Conservation (phyloP, 257 asterid genomes). For the Solanum okadae region DNA sequence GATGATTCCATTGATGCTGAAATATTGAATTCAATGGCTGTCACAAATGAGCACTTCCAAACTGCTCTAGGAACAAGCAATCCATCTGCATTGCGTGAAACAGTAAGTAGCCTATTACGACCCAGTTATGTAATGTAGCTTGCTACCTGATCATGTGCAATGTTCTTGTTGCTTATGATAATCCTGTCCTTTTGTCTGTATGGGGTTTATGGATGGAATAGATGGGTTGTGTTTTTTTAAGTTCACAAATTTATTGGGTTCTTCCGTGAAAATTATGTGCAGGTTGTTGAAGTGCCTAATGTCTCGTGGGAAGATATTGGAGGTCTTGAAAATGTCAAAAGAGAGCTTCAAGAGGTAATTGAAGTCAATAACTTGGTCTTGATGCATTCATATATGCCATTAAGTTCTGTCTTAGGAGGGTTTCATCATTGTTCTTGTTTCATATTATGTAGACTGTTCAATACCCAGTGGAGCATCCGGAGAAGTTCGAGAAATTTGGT, state of each 20-base stretch:
- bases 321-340: slow-evolving; percentile 39
- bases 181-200: background rate
- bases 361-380: background rate
- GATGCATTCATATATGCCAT: background rate
- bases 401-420: background rate
- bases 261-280: background rate
- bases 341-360: slow-evolving; percentile 46
- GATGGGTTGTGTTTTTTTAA: background rate
- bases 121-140: background rate
- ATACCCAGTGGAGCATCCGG: slow-evolving; percentile 65
- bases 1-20: slow-evolving; percentile 57
- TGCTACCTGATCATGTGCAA: background rate
- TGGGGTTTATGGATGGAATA: background rate
- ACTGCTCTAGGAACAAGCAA: slow-evolving; percentile 54
- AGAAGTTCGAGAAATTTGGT: slow-evolving; percentile 57
- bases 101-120: slow-evolving; percentile 19
- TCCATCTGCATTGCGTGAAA: slow-evolving; percentile 54
- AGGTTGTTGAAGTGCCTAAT: slow-evolving; percentile 50
- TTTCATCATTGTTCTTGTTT: background rate
- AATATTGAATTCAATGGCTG: slow-evolving; percentile 52
- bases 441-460: slow-evolving; percentile 41
- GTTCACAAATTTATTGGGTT: background rate
- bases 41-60: slow-evolving; percentile 46
- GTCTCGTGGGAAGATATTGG: slow-evolving; percentile 38
- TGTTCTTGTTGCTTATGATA: background rate